Percentiles rank a stretch among this genome's conserved stretches.
phyloP scores from a whole-genome alignment of 371 early-diverging fungal species.

The Mortierella sp. region DNA sequence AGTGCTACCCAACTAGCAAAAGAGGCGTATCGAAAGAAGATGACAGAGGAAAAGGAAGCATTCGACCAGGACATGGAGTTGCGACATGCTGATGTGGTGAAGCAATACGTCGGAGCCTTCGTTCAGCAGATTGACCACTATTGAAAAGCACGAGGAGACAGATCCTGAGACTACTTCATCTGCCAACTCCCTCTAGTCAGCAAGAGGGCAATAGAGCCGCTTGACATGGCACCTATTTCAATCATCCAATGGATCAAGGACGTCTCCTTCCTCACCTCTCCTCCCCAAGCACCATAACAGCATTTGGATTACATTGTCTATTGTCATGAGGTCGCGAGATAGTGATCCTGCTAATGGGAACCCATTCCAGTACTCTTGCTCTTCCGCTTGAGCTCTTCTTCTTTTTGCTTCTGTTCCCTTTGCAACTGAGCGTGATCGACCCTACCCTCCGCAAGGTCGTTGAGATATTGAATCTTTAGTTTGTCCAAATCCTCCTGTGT shows the following conservation, averaged over 20 bases:
- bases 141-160: slow-evolving; percentile 11
- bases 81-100: slow-evolving; percentile 49
- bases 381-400: slow-evolving; percentile 45
- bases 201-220: no score
- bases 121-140: slow-evolving; percentile 34
- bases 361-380: slow-evolving; percentile 33
- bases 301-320: no score
- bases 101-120: slow-evolving; percentile 46
- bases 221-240: no score
- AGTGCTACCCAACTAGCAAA: slow-evolving; percentile 32
- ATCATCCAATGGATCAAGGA: no score
- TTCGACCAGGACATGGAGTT: slow-evolving; percentile 53
- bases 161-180: no score
- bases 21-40: slow-evolving; percentile 38
- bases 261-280: no score
- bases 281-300: no score
- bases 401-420: slow-evolving; percentile 37
- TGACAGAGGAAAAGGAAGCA: slow-evolving; percentile 39
- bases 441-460: slow-evolving; percentile 50
- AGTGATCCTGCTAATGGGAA: slow-evolving; percentile 43
- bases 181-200: no score
- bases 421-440: slow-evolving; percentile 49
- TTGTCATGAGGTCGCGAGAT: no score
- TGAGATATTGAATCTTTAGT: slow-evolving; percentile 57
- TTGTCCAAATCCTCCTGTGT: slow-evolving; percentile 68